These are phyloP conservation scores for Excoecaria cochinchinensis DNA, from an alignment of 345 rosid genomes.

Conservation along the genomic window DNA sequence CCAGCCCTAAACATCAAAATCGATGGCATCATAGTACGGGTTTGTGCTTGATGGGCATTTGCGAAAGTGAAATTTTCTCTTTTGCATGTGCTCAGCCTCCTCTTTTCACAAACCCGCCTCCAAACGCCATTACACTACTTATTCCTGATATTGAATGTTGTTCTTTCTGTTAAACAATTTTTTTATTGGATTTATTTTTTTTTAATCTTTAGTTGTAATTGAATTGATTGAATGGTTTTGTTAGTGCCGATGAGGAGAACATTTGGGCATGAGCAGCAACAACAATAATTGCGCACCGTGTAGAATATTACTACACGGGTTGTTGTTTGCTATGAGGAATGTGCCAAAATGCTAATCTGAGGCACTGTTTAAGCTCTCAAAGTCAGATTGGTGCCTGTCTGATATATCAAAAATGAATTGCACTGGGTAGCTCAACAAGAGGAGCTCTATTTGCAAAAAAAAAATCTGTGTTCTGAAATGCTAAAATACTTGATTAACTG, in stretches of 20 bases:
- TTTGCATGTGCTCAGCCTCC: not conserved
- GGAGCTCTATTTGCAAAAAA: not conserved
- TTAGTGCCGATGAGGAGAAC: slow-evolving; percentile 14
- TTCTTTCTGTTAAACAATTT: too few relatives aligned
- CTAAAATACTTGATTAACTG: too few relatives aligned
- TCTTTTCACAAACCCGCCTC: slow-evolving; percentile 23
- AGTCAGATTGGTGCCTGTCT: not conserved
- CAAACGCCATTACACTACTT: slow-evolving; percentile 20
- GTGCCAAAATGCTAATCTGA: slow-evolving; percentile 37
- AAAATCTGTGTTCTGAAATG: too few relatives aligned
- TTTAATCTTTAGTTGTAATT: not conserved
- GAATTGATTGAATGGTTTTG: not conserved
- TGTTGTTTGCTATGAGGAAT: slow-evolving; percentile 21
- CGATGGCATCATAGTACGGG: slow-evolving; percentile 33
- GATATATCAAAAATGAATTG: not conserved
- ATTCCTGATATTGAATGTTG: not conserved
- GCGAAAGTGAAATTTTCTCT: not conserved
- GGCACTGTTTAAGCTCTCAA: not conserved
- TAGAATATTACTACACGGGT: slow-evolving; percentile 6
- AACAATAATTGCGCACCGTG: slow-evolving; percentile 25
- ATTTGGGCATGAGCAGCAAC: slow-evolving; percentile 20
- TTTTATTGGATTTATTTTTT: not conserved
- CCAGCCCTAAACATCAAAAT: slow-evolving; percentile 12
- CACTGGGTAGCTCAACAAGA: not conserved
- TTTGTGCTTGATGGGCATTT: slow-evolving; percentile 13